These are phyloP conservation scores for Hyphopichia wangnamkhiaoensis DNA, from an alignment of 1,139 yeast genomes.

Conservation along the genomic window DNA sequence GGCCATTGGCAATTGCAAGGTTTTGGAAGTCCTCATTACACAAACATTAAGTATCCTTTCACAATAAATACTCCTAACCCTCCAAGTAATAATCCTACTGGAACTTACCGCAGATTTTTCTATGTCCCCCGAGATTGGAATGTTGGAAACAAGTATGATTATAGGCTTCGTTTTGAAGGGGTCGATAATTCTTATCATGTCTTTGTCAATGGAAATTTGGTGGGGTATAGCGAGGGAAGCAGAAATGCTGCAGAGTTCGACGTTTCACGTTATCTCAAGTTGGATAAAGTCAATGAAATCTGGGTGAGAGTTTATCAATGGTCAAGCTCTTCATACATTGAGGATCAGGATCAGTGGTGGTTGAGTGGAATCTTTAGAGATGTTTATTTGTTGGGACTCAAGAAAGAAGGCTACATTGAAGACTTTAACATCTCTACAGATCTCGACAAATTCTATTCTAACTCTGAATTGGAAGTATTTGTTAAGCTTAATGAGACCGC, in stretches of 20 bases:
- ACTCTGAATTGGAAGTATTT: conserved; percentile 8
- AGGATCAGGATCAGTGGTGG: conserved; percentile 41
- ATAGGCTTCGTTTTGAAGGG: conserved; percentile 30
- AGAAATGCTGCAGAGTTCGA: conserved; percentile 33
- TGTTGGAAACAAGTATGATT: conserved; percentile 7
- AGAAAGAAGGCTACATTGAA: conserved; percentile 11
- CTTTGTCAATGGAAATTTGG: conserved; percentile 23
- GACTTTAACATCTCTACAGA: conserved; percentile 14
- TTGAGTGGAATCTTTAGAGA: conserved; percentile 26
- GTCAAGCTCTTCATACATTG: conserved; percentile 31
- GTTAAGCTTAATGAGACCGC: conserved; percentile 1
- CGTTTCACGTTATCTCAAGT: conserved; percentile 13
- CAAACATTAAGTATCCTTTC: conserved; percentile 30
- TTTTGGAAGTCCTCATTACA: conserved; percentile 30
- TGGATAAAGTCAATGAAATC: conserved; percentile 13
- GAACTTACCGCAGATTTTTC: conserved; percentile 26
- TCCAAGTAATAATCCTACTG: conserved; percentile 33
- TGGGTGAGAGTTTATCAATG: conserved; percentile 32
- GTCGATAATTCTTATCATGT: conserved; percentile 33
- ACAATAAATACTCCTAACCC: conserved; percentile 34
- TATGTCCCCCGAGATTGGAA: conserved; percentile 14
- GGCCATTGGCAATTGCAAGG: conserved; percentile 41
- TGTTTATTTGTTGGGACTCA: conserved; percentile 16
- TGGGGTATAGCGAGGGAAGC: conserved; percentile 33
- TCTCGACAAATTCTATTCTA: conserved; percentile 11